These are phyloP conservation scores for Pseudogymnoascus sp. DNA, from an alignment of 2,329 filamentous ascomycete species.

Conservation along the genomic window DNA sequence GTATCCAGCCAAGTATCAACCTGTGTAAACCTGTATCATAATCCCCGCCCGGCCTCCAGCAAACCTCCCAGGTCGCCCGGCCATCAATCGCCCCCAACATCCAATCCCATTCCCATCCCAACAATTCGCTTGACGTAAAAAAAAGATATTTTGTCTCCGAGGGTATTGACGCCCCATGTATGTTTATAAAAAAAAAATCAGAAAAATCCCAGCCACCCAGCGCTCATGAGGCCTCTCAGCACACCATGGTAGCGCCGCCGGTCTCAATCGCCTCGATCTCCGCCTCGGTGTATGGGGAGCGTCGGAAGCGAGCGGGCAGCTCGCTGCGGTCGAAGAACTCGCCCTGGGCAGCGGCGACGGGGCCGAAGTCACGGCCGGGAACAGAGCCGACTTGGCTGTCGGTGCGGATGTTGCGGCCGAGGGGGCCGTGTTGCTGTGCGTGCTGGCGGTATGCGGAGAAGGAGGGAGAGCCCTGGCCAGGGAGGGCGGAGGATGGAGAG, in stretches of 20 bases:
- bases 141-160: background rate
- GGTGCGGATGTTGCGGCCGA: conserved; percentile 28
- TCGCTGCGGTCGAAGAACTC: conserved; percentile 84
- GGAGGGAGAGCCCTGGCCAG: conserved; percentile 39
- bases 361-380: conserved; percentile 62
- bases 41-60: background rate
- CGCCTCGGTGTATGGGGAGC: conserved; percentile 60
- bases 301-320: conserved; percentile 75
- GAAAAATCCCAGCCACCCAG: background rate
- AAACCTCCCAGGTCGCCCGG: background rate
- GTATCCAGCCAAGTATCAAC: conserved; percentile 7
- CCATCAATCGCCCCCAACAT: background rate
- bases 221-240: conserved; percentile 17
- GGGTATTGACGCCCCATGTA: conserved; percentile 3
- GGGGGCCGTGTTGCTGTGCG: conserved; percentile 51
- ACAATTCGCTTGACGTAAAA: conserved; percentile 3
- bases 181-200: background rate
- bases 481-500: conserved; percentile 43
- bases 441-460: conserved; percentile 53
- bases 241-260: conserved; percentile 65
- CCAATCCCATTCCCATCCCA: background rate
- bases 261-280: conserved; percentile 97
- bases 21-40: conserved; percentile 7
- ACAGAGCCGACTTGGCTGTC: conserved; percentile 27
- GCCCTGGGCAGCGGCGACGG: conserved; percentile 62